A percentile compares a stretch with the other conserved stretches of the same genome.
These are phyloP conservation scores for Aegilops sharonensis DNA, from an alignment of 176 grass and related monocot species.

Conservation along the genomic window DNA sequence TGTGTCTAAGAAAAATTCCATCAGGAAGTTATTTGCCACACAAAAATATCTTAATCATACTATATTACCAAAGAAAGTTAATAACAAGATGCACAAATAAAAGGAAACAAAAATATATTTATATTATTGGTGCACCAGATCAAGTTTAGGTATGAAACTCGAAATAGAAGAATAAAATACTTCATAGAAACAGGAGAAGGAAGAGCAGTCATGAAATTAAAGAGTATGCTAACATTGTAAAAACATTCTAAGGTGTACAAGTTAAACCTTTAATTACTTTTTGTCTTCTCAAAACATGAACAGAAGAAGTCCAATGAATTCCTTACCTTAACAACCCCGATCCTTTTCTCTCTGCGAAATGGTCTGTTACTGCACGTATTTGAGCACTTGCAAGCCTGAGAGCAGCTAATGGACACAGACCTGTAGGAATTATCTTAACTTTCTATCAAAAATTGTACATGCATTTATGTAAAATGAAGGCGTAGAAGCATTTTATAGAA, in stretches of 20 bases:
- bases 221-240: background rate
- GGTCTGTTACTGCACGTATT: slow-evolving; percentile 79
- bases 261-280: background rate
- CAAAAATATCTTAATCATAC: background rate
- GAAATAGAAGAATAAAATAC: background rate
- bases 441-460: background rate
- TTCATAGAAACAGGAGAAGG: background rate
- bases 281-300: background rate
- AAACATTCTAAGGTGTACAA: background rate
- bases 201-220: slow-evolving; percentile 13
- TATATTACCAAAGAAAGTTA: slow-evolving; percentile 3
- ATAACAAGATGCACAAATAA: background rate
- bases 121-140: background rate
- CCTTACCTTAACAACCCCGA: slow-evolving; percentile 79
- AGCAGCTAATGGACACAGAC: slow-evolving; percentile 74
- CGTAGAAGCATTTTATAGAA: background rate
- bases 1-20: slow-evolving; percentile 53
- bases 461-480: slow-evolving; percentile 8
- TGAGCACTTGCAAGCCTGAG: slow-evolving; percentile 70
- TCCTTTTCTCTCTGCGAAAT: slow-evolving; percentile 71
- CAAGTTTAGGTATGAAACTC: background rate
- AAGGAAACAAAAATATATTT: background rate
- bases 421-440: slow-evolving; percentile 36
- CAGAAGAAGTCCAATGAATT: background rate
- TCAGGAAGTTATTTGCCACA: background rate